phyloP scores from a whole-genome alignment of 495 filamentous ascomycete genomes.

The Jackrogersella minutella region DNA sequence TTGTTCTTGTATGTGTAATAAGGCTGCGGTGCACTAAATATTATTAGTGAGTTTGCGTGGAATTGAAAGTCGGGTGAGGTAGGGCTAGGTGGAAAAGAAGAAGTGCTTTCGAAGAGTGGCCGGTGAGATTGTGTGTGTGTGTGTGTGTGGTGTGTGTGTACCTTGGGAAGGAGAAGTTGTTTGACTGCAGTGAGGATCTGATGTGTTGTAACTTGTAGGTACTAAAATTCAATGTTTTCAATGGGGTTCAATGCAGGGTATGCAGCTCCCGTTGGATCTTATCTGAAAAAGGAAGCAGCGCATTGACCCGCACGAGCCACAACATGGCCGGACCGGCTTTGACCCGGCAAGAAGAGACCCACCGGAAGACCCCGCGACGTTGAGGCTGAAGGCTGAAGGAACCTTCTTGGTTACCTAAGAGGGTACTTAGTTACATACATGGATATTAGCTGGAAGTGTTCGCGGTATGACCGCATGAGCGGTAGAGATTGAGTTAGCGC shows the following conservation, averaged over 20 bases:
- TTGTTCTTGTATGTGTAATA: background rate
- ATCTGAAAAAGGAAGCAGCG: too few species aligned
- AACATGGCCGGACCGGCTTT: conserved; percentile 28
- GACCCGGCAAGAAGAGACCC: conserved; percentile 4
- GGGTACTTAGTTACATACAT: background rate
- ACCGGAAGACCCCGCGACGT: conserved; percentile 21
- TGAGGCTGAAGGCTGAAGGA: conserved; percentile 29
- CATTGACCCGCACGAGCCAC: conserved; percentile 10
- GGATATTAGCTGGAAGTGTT: too few species aligned
- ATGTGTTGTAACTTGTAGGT: conserved; percentile 21
- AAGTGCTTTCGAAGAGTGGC: conserved; percentile 7
- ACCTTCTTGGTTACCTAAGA: background rate
- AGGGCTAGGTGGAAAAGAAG: background rate
- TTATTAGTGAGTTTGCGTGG: background rate
- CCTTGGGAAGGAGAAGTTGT: conserved; percentile 8
- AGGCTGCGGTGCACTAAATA: conserved; percentile 4
- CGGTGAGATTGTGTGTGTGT: conserved; percentile 8
- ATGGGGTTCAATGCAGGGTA: conserved; percentile 17
- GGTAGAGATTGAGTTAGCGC: background rate
- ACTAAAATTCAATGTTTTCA: conserved; percentile 9
- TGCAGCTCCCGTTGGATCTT: too few species aligned
- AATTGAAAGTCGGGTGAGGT: background rate
- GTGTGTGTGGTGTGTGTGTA: background rate
- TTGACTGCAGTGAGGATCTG: too few species aligned
- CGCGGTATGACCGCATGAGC: background rate